Evolutionary conservation across 305 asterid species (phyloP).

Genomic region (Rubia tinctorum): DNA sequence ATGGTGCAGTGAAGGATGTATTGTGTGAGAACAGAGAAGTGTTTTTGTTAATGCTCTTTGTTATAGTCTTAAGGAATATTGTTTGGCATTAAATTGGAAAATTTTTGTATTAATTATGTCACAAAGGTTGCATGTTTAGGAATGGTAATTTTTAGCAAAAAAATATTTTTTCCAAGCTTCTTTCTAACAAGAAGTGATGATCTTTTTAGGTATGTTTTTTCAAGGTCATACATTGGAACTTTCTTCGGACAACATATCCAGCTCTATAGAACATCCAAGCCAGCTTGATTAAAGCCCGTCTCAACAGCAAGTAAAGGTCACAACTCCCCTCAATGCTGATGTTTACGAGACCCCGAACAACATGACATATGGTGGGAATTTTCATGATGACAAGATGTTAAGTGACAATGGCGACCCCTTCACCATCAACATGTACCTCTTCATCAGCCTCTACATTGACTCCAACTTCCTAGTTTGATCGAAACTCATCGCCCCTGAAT

Average conservation of each 20-base stretch:
- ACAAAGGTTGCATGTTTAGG: too few relatives aligned
- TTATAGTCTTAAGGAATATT: too few relatives aligned
- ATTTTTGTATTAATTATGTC: too few relatives aligned
- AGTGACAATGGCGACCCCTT: slow-evolving; percentile 10
- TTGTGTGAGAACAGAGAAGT: too few relatives aligned
- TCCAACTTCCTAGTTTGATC: slow-evolving; percentile 7
- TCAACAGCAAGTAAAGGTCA: slow-evolving; percentile 5
- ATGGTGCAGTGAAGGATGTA: too few relatives aligned
- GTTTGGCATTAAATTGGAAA: too few relatives aligned
- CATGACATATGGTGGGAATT: slow-evolving; percentile 2
- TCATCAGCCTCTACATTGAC: slow-evolving; percentile 9
- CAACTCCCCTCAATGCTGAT: slow-evolving; percentile 7
- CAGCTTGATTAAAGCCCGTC: slow-evolving; percentile 5
- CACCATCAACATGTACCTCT: slow-evolving; percentile 11
- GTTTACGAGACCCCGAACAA: background rate
- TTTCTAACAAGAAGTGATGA: too few relatives aligned
- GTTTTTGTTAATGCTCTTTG: too few relatives aligned
- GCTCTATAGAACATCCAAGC: slow-evolving; percentile 7
- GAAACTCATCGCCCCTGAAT: background rate
- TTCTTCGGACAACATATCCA: slow-evolving; percentile 5
- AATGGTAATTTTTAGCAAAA: too few relatives aligned
- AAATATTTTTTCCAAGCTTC: too few relatives aligned
- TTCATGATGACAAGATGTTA: slow-evolving; percentile 4
- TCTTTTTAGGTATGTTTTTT: too few relatives aligned
- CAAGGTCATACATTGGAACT: background rate